Evolutionary conservation across 768 basidiomycete species (phyloP).

Genomic region (Pisolithus sp.): DNA sequence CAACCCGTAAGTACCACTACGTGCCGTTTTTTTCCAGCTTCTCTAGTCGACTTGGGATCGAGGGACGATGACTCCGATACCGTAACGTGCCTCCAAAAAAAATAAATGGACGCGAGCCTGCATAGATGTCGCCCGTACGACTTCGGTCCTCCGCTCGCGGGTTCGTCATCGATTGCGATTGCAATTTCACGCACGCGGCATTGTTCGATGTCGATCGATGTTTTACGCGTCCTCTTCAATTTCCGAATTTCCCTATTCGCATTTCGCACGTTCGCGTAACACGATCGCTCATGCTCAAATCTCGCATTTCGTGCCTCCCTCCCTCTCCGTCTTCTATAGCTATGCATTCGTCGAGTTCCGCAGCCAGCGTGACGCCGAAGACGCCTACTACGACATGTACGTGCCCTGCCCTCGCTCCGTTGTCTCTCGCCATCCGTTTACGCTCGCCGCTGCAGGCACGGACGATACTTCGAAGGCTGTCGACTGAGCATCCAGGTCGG

Average conservation of each 20-base stretch:
- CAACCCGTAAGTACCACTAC: conserved; percentile 69
- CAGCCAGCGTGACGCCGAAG: conserved; percentile 70
- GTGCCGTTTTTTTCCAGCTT: conserved; percentile 3
- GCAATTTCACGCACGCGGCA: conserved; percentile 12
- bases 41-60: conserved; percentile 34
- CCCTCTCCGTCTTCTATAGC: conserved; percentile 41
- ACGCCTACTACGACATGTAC: conserved; percentile 80
- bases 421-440: conserved; percentile 6
- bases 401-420: conserved; percentile 16
- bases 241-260: conserved; percentile 24
- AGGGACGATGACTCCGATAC: conserved; percentile 23
- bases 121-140: conserved; percentile 11
- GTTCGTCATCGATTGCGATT: conserved; percentile 25
- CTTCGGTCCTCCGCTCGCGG: conserved; percentile 25
- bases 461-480: conserved; percentile 65
- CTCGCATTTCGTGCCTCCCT: conserved; percentile 30
- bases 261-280: conserved; percentile 30
- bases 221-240: conserved; percentile 20
- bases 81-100: conserved; percentile 17
- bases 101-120: conserved; percentile 25
- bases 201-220: conserved; percentile 21
- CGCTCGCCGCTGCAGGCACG: conserved; percentile 48
- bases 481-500: conserved; percentile 69
- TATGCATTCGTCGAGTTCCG: conserved; percentile 87
- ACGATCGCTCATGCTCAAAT: conserved; percentile 47